Evolutionary conservation across 805 yeast genomes (phyloP).

Genomic region (Wickerhamomyces mucosus): DNA sequence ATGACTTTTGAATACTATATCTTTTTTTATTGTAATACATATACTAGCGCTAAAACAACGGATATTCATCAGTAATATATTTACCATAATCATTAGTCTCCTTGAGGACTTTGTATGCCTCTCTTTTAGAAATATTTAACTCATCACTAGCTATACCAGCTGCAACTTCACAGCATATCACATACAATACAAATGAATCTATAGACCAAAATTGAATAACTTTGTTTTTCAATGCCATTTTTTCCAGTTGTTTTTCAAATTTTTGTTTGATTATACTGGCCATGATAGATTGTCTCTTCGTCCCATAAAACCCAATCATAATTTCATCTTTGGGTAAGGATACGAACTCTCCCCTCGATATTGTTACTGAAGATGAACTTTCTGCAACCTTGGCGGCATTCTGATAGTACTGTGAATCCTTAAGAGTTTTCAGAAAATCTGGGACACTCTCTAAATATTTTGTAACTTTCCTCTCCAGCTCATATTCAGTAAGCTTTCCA

Average conservation of each 20-base stretch:
- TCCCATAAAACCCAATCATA: slow-evolving; percentile 54
- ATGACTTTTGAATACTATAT: no score
- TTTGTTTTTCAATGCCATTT: slow-evolving; percentile 23
- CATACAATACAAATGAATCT: slow-evolving; percentile 44
- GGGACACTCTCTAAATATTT: slow-evolving; percentile 27
- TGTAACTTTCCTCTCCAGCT: slow-evolving; percentile 21
- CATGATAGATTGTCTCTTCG: slow-evolving; percentile 43
- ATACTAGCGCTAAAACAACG: no score
- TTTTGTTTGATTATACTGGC: slow-evolving; percentile 31
- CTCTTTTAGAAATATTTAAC: slow-evolving; percentile 25
- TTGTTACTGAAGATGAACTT: slow-evolving; percentile 30
- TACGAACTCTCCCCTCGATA: slow-evolving; percentile 33
- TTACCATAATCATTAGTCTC: slow-evolving; percentile 41
- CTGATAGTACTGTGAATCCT: slow-evolving; percentile 39
- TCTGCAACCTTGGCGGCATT: slow-evolving; percentile 34
- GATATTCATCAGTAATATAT: slow-evolving; percentile 14
- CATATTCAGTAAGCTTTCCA: slow-evolving; percentile 18
- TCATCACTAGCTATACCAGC: slow-evolving; percentile 42
- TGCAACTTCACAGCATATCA: slow-evolving; percentile 55
- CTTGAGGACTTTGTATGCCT: slow-evolving; percentile 38
- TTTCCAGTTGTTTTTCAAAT: slow-evolving; percentile 23
- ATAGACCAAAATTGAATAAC: slow-evolving; percentile 55
- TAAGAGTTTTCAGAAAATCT: slow-evolving; percentile 32
- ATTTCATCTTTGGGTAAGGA: slow-evolving; percentile 35
- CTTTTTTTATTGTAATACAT: no score